A percentile compares a stretch with the other conserved stretches of the same genome.
These are phyloP conservation scores for Nidularia sp. DNA, from an alignment of 768 basidiomycete genomes.

Conservation along the genomic window DNA sequence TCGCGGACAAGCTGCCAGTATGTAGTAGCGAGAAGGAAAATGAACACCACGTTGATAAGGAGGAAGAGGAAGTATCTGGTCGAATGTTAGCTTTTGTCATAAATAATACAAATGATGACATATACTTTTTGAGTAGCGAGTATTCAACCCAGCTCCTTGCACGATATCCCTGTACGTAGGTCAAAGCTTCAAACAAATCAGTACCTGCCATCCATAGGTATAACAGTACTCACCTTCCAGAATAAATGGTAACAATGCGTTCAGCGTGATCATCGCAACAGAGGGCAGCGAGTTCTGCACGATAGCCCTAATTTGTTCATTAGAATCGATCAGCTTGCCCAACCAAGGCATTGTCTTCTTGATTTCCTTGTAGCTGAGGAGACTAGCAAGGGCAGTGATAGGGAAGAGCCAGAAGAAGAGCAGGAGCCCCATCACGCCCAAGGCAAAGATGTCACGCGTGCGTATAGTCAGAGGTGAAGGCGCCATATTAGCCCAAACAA, in stretches of 20 bases:
- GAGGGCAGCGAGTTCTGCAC: conserved; percentile 95
- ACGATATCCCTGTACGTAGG: conserved; percentile 86
- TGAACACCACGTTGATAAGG: conserved; percentile 88
- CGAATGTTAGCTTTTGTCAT: not conserved
- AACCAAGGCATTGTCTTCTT: conserved; percentile 88
- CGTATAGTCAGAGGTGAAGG: conserved; percentile 54
- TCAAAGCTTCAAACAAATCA: conserved; percentile 43
- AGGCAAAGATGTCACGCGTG: conserved; percentile 69
- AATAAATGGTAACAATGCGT: conserved; percentile 83
- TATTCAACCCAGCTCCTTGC: conserved; percentile 94
- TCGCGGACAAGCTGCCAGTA: conserved; percentile 91
- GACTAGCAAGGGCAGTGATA: conserved; percentile 77
- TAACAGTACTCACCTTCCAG: conserved; percentile 62
- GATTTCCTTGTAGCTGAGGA: conserved; percentile 92
- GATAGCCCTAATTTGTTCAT: conserved; percentile 75
- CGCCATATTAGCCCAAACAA: conserved; percentile 90
- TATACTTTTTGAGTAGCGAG: conserved; percentile 86
- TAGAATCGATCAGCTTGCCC: conserved; percentile 77
- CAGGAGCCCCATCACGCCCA: conserved; percentile 64
- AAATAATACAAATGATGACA: conserved; percentile 1
- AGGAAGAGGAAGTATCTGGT: conserved; percentile 90
- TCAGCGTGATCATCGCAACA: conserved; percentile 85
- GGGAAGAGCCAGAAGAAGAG: conserved; percentile 93
- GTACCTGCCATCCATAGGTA: not conserved
- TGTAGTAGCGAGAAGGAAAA: conserved; percentile 88